Evolutionary conservation across 192 early-diverging fungal genomes (phyloP), one percentile per base, ranked within the genome.

Genomic region (Coemansia sp.): DNA sequence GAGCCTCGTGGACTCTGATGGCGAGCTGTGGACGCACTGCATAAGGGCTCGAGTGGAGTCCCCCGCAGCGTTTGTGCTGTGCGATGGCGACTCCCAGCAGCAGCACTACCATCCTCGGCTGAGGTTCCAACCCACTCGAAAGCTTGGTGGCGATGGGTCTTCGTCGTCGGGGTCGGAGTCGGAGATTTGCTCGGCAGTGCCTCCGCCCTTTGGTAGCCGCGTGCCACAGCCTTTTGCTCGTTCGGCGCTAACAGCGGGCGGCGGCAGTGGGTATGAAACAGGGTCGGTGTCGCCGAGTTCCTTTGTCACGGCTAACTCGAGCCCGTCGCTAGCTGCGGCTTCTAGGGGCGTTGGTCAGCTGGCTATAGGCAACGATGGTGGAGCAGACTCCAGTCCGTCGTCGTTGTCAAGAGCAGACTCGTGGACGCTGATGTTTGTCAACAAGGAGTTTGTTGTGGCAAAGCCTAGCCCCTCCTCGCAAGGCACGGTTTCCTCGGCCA

Each of bases 361-460:
- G 26, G 25, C 61, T 21, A n/a, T 25, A 2, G 20, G 21, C 14
- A 43, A 62, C 16, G 42, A 28, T 2, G 25, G 13, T 3, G 33
- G 9, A 26, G 7, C 25, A 4, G 42, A 31, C 18, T 53, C 39
- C 37, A 43, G 62, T 43, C 48, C 16, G 13, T 63, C 21, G 60
- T 58, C 56, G 33, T n/a, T 58, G 56, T 58, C 65, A 16, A 61
- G 56, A 43, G 63, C 73, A 1, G 73, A 82, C 37, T 82, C 79
- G 37, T 82, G 79, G 79, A 82, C 79, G 26, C 65, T 82, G 48
- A 82, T 82, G 79, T 76, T 82, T 42, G 72, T 82, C 36, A 82
- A 67, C 55, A 73, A 73, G 58, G 79, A 82, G 65, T 82, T 82
- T 67, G 70, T 76, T 5, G 75, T 76, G 61, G 65, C 65, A 16